Percentiles rank a stretch among this genome's conserved stretches.
phyloP scores from a whole-genome alignment of 2,329 filamentous ascomycete species.

The Calonectria leucothoes region DNA sequence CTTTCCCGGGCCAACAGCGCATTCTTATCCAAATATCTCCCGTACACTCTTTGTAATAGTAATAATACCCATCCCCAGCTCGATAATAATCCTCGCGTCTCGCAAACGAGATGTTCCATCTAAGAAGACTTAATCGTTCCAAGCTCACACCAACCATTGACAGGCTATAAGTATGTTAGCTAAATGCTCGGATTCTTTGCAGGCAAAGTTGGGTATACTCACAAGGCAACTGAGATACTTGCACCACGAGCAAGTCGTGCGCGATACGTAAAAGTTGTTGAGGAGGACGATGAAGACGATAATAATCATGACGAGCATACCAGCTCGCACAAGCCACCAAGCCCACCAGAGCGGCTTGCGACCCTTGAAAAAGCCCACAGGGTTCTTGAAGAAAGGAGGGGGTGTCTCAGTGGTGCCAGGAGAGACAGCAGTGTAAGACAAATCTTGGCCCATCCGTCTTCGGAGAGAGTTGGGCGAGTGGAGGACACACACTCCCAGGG shows the following conservation, averaged over 20 bases:
- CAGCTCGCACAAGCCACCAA: constrained; percentile 92
- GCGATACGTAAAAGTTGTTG: constrained; percentile 87
- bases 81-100: background rate
- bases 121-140: constrained; percentile 46
- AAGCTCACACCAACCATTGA: constrained; percentile 76
- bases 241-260: constrained; percentile 87
- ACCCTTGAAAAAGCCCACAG: constrained; percentile 87
- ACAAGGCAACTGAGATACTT: constrained; percentile 95
- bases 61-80: background rate
- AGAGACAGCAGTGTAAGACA: constrained; percentile 78
- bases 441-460: constrained; percentile 76
- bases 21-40: constrained; percentile 24
- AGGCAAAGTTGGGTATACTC: constrained; percentile 57
- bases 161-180: constrained; percentile 58
- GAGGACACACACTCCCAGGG: constrained; percentile 86
- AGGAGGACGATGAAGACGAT: constrained; percentile 88
- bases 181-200: background rate
- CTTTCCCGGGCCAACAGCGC: constrained; percentile 17
- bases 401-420: constrained; percentile 60
- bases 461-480: constrained; percentile 88
- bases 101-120: background rate
- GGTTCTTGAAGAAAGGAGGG: constrained; percentile 69
- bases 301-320: constrained; percentile 81
- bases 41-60: background rate
- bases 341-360: constrained; percentile 96